Base-by-base conservation (phyloP, 23 red algal species). In the Gracilaria gracilis region DNA sequence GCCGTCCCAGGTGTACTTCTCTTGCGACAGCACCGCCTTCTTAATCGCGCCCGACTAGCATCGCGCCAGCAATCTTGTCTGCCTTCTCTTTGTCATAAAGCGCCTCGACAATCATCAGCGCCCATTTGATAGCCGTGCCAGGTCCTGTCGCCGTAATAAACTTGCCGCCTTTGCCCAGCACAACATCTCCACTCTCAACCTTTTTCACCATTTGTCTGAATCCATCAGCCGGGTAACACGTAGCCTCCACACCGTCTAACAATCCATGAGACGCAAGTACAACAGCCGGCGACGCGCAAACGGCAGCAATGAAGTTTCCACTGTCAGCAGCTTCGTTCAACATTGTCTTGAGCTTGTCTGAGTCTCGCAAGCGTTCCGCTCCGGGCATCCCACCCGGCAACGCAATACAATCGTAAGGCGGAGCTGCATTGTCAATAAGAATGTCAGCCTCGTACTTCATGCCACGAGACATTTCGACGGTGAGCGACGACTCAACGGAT, bases 231-330 rank as follows among this genome's bases (percentile, higher is more conserved):
- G 97, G 97, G 80, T 93, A 98, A 66, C 97, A 98, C 27, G 97
- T 98, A 31, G 97, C 97, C 21, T 84, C 58, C 58, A 84, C 74
- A 5, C 72, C 92, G 4, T 96, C 90, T 20, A 98, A 80, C 47
- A 98, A 54, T 8, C 93, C 93, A 28, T 94, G 91, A 28, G 73
- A 57, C 4, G 90, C 97, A 49, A 98, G 79, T 5, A 93, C 88
- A 44, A 98, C 93, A 51, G 97, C 97, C 17, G 97, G 97, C 36
- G 93, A 91, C 25, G 97, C 97, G 81, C 97, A 98, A 15, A 98
- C 95, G 11, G 97, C 97, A 20, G 84, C 97, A 50, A 98, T 89
- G 37, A 83, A 33, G 9, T 58, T 25, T 15, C 87, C 87, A 21
- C 33, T 55, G 8, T 62, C 69, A 21, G 80, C 55, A n/a, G 95